These are phyloP conservation scores for Discostella stelligeroides DNA, from an alignment of 108 stramenopile genomes.

Conservation along the genomic window DNA sequence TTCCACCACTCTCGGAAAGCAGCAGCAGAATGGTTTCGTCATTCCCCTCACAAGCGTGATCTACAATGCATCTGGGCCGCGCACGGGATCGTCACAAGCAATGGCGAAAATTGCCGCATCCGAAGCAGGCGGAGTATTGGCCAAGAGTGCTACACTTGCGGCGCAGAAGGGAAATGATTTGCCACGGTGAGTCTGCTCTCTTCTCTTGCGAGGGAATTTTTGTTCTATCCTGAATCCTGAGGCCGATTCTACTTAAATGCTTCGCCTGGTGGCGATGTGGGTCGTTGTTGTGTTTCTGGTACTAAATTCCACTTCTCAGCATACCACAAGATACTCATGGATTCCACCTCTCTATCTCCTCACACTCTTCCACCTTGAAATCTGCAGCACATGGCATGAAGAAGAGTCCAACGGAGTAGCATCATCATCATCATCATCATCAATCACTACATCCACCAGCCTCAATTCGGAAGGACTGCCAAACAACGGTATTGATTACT, in stretches of 20 bases:
- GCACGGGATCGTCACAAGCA: slow-evolving; percentile 84
- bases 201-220: no score
- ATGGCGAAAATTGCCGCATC: slow-evolving; percentile 80
- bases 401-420: slow-evolving; percentile 46
- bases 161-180: slow-evolving; percentile 86
- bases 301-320: no score
- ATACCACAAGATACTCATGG: no score
- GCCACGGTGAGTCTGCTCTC: slow-evolving; percentile 53
- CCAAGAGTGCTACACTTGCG: slow-evolving; percentile 82
- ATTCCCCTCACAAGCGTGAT: slow-evolving; percentile 71
- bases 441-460: no score
- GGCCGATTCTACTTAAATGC: no score
- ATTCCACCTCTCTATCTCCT: no score
- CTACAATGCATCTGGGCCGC: slow-evolving; percentile 93
- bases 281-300: no score
- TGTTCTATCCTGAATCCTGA: no score
- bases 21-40: slow-evolving; percentile 11
- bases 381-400: slow-evolving; percentile 59
- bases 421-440: no score
- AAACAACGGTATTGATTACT: slow-evolving; percentile 91
- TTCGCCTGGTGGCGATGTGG: no score
- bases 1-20: slow-evolving; percentile 69
- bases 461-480: slow-evolving; percentile 93
- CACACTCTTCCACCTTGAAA: no score
- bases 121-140: slow-evolving; percentile 70